Evolutionary conservation across 1,139 yeast species (phyloP), one percentile per base, ranked within the genome.

Genomic region (Pichia sp.): DNA sequence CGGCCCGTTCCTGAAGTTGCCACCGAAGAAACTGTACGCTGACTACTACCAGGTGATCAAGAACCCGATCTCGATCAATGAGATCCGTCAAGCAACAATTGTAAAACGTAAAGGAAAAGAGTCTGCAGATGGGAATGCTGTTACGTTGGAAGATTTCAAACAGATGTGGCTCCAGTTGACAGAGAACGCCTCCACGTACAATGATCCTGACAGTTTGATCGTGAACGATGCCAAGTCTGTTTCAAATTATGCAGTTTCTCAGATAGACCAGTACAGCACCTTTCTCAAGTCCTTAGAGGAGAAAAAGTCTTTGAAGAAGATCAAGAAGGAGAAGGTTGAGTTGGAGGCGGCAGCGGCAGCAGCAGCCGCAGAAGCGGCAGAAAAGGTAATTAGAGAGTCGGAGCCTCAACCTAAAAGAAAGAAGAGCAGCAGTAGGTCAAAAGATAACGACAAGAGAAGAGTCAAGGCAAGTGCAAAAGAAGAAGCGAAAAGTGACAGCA

Each of bases 41-140:
- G 95, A 87, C 64, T 92, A 92, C 69, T 87, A 84, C 66, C 79
- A 81, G 55, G 75, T 85, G 55, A 82, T 88, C 41, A 69, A 70
- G 30, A 67, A 73, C n/a, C 95, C 96, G 3, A 79, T 87, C 10
- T 83, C 93, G 1, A 68, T 88, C 11, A 70, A 79, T 49, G 95
- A 87, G 61, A 84, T 86, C 46, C 80, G 75, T 60, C 34, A 46
- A 2, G 53, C 58, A 5, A 47, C 61, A 8, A 56, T 75, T 31
- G 52, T 50, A 15, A 56, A 55, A 34, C 56, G 54, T 30, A 49
- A 58, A 26, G 49, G 51, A 13, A 53, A 45, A 11, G 56, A 53
- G 6, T 8, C 32, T 6, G 38, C 43, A 1, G 50, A 54, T 34
- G 52, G 53, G 13, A 52, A 45, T 40, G 55, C 45, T 1, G 30